Evolutionary conservation across 176 grass and related monocot genomes (phyloP), one percentile per base, ranked within the genome.

Genomic region (Guadua angustifolia): DNA sequence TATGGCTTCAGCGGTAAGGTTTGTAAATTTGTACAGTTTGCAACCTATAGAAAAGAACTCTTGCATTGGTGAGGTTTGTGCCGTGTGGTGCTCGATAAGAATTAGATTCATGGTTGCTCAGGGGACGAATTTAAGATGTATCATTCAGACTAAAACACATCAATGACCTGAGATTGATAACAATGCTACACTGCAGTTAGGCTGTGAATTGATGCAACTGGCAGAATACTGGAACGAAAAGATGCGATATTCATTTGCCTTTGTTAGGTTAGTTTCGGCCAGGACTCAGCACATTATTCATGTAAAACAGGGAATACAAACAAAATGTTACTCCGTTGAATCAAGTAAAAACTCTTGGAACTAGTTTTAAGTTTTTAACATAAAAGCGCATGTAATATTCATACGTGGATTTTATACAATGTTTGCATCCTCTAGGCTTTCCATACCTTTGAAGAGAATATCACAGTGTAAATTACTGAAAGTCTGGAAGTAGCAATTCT

Each of bases 261-360:
- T 80, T 24, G 40, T 60, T 61, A 85, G 29, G 29, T 73, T 18
- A 74, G 51, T 59, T 89, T 76, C 17, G 33, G 25, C 68, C 38
- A 74, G 1, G n/a, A 89, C 12, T 18, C 21, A 36, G 35, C 4
- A 36, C 35, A 36, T 1, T 69, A 71, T 43, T 84, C 9, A 16
- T 6, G 39, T 46, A 25, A 32, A 72, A 71, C 9, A 61, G 19
- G 24, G 3, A 55, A 55, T 13, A 0, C 1, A 19, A 62, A 78
- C n/a, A 55, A 24, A 64, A 24, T 25, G 50, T 7, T 56, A 47
- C 19, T 25, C 40, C 6, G 10, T 21, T 14, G 6, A 39, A 49
- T 78, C 18, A 47, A 69, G 64, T 69, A 78, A 78, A 66, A 74
- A 10, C 6, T 6, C 7, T 1, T 66, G 49, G 49, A 69, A 46